Conservation (phyloP, 371 early-diverging fungal species). For the Haplosporangium sp. region DNA sequence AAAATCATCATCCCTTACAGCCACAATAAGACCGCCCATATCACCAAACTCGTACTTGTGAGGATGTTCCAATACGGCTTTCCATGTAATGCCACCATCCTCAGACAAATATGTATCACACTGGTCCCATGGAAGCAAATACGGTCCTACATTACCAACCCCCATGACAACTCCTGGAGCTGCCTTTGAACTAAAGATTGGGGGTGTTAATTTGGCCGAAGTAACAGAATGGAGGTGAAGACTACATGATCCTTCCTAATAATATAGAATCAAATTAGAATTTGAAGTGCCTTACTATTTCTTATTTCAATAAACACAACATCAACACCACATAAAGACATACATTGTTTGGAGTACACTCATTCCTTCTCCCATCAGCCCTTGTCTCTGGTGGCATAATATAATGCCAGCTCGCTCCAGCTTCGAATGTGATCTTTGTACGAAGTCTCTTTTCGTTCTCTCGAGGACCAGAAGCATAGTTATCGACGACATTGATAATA, state of each 20-base stretch:
- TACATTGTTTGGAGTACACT: constrained; percentile 56
- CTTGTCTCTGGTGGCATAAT: constrained; percentile 66
- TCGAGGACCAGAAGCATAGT: constrained; percentile 65
- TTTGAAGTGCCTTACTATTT: too few relatives aligned
- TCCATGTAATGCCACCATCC: constrained; percentile 93
- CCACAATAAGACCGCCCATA: constrained; percentile 82
- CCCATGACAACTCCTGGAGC: constrained; percentile 92
- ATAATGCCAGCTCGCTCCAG: constrained; percentile 83
- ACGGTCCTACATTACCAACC: constrained; percentile 88
- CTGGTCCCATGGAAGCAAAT: constrained; percentile 74
- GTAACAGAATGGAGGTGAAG: constrained; percentile 93
- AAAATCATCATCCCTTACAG: constrained; percentile 78
- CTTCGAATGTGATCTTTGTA: constrained; percentile 91
- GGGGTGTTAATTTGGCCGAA: constrained; percentile 69
- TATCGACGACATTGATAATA: constrained; percentile 84
- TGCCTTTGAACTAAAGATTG: constrained; percentile 76
- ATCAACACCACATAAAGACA: neutral
- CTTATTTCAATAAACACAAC: neutral
- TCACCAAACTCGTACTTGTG: constrained; percentile 94
- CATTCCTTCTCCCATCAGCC: constrained; percentile 51
- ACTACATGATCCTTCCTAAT: constrained; percentile 66
- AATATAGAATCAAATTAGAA: neutral
- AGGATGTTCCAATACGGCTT: constrained; percentile 78
- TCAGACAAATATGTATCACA: constrained; percentile 86
- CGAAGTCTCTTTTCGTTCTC: constrained; percentile 68